Evolutionary conservation across 495 filamentous ascomycete genomes (phyloP), one percentile per base, ranked within the genome.

Genomic region (Aspergillus affinis): DNA sequence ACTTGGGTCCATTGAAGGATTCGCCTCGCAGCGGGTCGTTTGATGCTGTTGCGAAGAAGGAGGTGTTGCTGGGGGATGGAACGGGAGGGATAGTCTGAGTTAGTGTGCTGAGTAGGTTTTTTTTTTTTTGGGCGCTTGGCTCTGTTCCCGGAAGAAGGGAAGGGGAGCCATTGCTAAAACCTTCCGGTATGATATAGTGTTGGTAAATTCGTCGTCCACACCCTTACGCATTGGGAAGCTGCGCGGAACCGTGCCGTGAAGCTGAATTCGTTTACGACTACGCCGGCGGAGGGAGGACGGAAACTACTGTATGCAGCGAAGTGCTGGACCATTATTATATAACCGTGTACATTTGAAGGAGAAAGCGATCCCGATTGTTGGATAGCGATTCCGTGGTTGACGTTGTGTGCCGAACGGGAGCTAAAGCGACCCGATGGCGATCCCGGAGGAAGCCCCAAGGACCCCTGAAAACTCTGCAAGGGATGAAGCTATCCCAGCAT

Each of bases 191-290:
- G n/a, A n/a, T n/a, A n/a, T n/a, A 89, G 87, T 63, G 86, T 90
- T 17, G 88, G 88, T 15, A 84, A 79, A 52, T 80, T 88, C 18
- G 80, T 89, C 32, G 77, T 83, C 5, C 79, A 80, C 10, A 78
- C 86, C 6, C 72, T 90, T 12, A 78, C 75, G 18, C 78, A 85
- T 48, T 82, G 86, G 41, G 67, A 79, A 18, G 76, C 71, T 15
- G 75, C 82, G 0, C 72, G 78, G 17, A 82, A 82, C 49, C 80
- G 82, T 52, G 80, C 82, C 3, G 73, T 91, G 26, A 86, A 82
- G 52, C 83, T 91, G 6, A 89, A 90, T 61, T 89, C 87, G 1
- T 91, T 90, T 63, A 85, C 84, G 4, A 79, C 83, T 4, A 88
- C 82, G 0, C 86, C 86, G 0, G 76, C 79, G 7, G 69, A 84